A percentile compares a stretch with the other conserved stretches of the same genome.
Conservation (phyloP, 495 filamentous ascomycete species). For the Filosporella fistucella region DNA sequence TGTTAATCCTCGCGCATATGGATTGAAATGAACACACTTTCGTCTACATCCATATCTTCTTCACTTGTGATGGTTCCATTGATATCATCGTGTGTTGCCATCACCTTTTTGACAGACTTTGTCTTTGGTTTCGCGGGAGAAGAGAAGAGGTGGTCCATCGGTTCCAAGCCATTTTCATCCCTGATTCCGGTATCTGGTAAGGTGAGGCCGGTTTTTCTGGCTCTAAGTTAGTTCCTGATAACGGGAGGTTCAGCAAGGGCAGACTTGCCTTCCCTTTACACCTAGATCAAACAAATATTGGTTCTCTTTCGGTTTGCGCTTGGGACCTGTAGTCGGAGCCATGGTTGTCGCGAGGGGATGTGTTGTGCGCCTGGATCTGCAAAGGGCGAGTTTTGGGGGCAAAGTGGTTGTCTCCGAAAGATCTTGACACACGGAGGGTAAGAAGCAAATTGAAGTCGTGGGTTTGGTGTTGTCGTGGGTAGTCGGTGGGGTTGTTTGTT, state of each 20-base stretch:
- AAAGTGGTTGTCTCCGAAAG: too few species aligned
- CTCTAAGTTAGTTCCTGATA: neutral
- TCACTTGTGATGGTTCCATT: constrained; percentile 21
- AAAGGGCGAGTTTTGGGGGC: too few species aligned
- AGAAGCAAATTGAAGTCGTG: too few species aligned
- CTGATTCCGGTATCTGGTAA: constrained; percentile 74
- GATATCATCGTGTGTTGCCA: neutral
- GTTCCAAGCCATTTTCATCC: constrained; percentile 90
- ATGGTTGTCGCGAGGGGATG: too few species aligned
- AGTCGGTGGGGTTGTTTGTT: too few species aligned
- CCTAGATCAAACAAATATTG: constrained; percentile 45
- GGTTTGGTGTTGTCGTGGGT: too few species aligned
- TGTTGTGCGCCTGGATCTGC: too few species aligned
- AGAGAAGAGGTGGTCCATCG: constrained; percentile 79
- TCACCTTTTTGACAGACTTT: neutral
- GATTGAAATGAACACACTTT: constrained; percentile 15
- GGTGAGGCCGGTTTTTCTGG: constrained; percentile 72
- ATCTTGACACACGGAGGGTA: too few species aligned
- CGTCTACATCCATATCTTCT: constrained; percentile 24
- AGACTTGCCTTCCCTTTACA: constrained; percentile 41
- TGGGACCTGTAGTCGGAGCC: too few species aligned
- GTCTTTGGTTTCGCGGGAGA: constrained; percentile 65
- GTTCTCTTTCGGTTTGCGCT: constrained; percentile 25
- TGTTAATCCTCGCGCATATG: neutral
- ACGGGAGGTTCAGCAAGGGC: neutral